Percentiles rank a stretch among this genome's conserved stretches.
Evolutionary conservation across 176 grass and related monocot species (phyloP).

Genomic region (Triticum timopheevii): DNA sequence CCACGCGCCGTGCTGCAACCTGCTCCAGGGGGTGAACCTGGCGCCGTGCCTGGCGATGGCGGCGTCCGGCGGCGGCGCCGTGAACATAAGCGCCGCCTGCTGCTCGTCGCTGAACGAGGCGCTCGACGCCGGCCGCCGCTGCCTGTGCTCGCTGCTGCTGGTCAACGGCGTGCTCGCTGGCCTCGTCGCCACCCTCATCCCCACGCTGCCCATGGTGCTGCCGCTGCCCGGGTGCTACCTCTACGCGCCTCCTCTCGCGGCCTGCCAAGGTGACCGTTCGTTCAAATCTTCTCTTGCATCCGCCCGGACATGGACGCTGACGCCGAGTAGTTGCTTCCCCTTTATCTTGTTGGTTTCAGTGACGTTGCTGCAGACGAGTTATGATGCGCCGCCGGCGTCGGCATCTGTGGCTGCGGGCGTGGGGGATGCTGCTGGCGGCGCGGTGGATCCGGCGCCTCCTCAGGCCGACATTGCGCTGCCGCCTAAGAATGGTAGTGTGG

Average conservation of each 20-base stretch:
- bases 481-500: background rate
- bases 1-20: constrained; percentile 3
- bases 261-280: constrained; percentile 19
- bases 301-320: background rate
- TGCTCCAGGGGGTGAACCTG: constrained; percentile 33
- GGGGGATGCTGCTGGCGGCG: background rate
- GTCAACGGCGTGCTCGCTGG: constrained; percentile 19
- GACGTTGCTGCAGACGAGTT: constrained; percentile 10
- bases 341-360: background rate
- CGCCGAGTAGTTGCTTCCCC: background rate
- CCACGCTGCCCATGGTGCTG: constrained; percentile 19
- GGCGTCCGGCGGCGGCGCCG: background rate
- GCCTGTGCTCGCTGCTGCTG: constrained; percentile 42
- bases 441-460: background rate
- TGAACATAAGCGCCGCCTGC: constrained; percentile 37
- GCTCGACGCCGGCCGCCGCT: constrained; percentile 36
- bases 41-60: constrained; percentile 16
- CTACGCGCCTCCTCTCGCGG: constrained; percentile 16
- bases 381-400: background rate
- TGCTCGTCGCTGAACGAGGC: constrained; percentile 40
- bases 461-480: background rate
- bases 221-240: constrained; percentile 39
- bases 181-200: constrained; percentile 26
- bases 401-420: background rate
- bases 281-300: background rate